Evolutionary conservation across 2,329 filamentous ascomycete species (phyloP).

Genomic region (Hypoxylon sp.): DNA sequence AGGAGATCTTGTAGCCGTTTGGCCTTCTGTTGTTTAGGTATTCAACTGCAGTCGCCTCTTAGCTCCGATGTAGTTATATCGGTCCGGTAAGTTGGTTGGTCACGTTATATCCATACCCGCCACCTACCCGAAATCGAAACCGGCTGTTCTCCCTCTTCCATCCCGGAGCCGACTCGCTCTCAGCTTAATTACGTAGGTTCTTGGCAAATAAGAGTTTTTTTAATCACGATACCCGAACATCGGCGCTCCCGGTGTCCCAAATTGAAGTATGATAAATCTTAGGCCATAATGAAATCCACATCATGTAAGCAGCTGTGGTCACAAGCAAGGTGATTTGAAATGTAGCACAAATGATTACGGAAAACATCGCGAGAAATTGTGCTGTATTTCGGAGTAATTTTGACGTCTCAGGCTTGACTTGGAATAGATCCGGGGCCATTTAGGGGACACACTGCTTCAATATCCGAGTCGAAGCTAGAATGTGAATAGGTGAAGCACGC

Average conservation of each 20-base stretch:
- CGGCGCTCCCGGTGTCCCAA: slow-evolving; percentile 16
- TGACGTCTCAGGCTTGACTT: not conserved
- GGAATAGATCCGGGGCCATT: too few relatives aligned
- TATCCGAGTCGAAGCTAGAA: too few relatives aligned
- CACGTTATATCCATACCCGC: slow-evolving; percentile 1
- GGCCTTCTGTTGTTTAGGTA: too few relatives aligned
- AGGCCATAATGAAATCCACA: slow-evolving; percentile 1
- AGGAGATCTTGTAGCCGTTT: not conserved
- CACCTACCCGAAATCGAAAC: slow-evolving; percentile 2
- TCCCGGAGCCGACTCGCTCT: slow-evolving; percentile 10
- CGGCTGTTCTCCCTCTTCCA: not conserved
- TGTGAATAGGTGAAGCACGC: too few relatives aligned
- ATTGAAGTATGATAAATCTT: not conserved
- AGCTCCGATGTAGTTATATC: not conserved
- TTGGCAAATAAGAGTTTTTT: slow-evolving; percentile 15
- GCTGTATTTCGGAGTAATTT: not conserved
- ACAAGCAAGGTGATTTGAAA: slow-evolving; percentile 7
- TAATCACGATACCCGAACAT: slow-evolving; percentile 16
- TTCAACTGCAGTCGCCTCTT: not conserved
- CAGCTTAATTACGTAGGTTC: slow-evolving; percentile 10
- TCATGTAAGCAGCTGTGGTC: slow-evolving; percentile 7
- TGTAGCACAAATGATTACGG: slow-evolving; percentile 12
- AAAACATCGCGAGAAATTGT: not conserved
- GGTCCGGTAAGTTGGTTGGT: slow-evolving; percentile 2
- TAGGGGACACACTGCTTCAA: too few relatives aligned